A percentile compares a stretch with the other conserved stretches of the same genome.
Evolutionary conservation across 495 filamentous ascomycete species (phyloP).

Genomic region (Talaromyces trachyspermus): DNA sequence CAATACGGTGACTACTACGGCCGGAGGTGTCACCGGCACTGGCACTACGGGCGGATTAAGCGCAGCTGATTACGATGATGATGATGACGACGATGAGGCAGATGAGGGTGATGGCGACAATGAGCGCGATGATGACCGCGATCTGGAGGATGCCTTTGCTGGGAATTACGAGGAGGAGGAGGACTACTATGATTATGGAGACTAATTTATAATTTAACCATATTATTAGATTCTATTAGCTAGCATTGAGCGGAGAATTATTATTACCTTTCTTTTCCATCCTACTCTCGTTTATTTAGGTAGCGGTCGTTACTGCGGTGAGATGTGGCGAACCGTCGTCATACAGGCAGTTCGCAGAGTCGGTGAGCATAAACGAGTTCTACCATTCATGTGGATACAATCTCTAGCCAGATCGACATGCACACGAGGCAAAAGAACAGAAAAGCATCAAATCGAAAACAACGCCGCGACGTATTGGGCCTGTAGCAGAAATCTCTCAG

Average conservation of each 20-base stretch:
- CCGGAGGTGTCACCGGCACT: neutral
- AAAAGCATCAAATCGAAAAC: too few relatives aligned
- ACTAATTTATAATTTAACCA: neutral
- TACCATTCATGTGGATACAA: too few relatives aligned
- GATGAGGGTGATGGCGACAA: neutral
- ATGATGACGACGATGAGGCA: conserved; percentile 1
- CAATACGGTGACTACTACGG: neutral
- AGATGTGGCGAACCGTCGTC: too few relatives aligned
- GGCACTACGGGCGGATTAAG: conserved; percentile 2
- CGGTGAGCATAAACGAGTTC: too few relatives aligned
- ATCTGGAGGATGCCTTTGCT: conserved; percentile 8
- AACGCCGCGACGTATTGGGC: neutral
- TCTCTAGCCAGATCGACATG: too few relatives aligned
- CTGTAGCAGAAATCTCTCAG: conserved; percentile 1
- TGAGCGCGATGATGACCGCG: conserved; percentile 1
- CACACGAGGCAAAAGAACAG: too few relatives aligned
- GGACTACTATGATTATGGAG: conserved; percentile 1
- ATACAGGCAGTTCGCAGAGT: too few relatives aligned
- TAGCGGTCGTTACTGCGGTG: too few relatives aligned
- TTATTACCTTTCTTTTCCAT: too few relatives aligned
- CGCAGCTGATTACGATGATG: conserved; percentile 6
- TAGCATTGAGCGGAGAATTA: too few relatives aligned
- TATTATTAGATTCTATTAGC: neutral
- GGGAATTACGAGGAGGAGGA: conserved; percentile 6
- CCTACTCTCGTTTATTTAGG: too few relatives aligned